These are phyloP conservation scores for Fusarium mexicanum DNA, from an alignment of 2,329 filamentous ascomycete species.

Conservation along the genomic window DNA sequence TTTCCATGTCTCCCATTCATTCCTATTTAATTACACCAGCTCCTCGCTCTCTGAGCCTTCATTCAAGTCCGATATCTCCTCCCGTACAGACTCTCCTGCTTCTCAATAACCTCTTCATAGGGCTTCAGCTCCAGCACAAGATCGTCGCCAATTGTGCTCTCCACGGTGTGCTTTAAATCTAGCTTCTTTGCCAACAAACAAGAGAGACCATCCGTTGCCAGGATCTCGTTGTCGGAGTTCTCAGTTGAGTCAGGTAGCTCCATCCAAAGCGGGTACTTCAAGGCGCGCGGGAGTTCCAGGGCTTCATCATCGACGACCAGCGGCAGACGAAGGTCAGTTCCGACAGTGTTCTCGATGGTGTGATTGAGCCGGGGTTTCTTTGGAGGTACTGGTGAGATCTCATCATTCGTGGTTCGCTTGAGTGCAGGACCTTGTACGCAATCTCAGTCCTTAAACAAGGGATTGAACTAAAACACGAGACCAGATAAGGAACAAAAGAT, in stretches of 20 bases:
- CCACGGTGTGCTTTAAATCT: too few species aligned
- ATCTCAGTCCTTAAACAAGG: background rate
- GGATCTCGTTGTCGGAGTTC: background rate
- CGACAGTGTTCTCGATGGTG: fast-evolving
- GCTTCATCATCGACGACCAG: background rate
- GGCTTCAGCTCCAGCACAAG: too few species aligned
- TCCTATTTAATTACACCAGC: background rate
- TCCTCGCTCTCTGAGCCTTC: background rate
- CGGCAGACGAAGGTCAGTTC: fast-evolving
- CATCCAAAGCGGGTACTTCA: background rate
- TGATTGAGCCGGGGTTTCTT: background rate
- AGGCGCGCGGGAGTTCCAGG: fast-evolving
- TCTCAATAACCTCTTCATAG: background rate
- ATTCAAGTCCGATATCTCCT: background rate
- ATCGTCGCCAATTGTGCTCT: too few species aligned
- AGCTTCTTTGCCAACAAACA: too few species aligned
- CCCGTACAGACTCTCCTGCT: background rate
- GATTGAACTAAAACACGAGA: too few species aligned
- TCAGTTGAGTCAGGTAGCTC: background rate
- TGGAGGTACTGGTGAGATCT: background rate
- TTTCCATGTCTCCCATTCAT: background rate
- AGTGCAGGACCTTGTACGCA: background rate
- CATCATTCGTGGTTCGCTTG: background rate
- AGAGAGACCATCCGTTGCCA: background rate
- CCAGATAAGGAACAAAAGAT: fast-evolving